Conservation (phyloP, 306 rosid species). For the Acacia confusa region DNA sequence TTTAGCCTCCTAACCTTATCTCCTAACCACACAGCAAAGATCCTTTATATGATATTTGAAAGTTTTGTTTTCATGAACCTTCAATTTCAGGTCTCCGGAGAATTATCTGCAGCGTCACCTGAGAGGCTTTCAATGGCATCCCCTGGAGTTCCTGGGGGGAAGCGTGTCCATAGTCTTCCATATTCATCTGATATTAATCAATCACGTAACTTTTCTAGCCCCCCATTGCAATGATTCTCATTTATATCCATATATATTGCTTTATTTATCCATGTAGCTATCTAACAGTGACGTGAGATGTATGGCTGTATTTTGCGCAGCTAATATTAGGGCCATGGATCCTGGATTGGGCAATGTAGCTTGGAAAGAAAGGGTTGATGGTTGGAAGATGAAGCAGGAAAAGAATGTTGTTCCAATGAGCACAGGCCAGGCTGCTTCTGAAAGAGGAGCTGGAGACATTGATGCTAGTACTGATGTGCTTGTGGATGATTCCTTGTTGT, state of each 20-base stretch:
- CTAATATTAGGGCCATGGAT: slow-evolving; percentile 69
- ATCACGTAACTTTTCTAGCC: slow-evolving; percentile 56
- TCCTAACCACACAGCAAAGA: not conserved
- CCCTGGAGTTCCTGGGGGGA: slow-evolving; percentile 67
- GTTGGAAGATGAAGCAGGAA: slow-evolving; percentile 98
- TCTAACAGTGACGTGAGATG: slow-evolving; percentile 32
- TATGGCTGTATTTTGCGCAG: slow-evolving; percentile 45
- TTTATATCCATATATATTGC: not conserved
- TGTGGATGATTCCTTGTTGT: slow-evolving; percentile 86
- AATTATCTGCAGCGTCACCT: slow-evolving; percentile 93
- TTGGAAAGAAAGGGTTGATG: slow-evolving; percentile 98
- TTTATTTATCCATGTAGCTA: slow-evolving; percentile 16
- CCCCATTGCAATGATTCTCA: not conserved
- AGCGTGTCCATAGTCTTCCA: slow-evolving; percentile 62
- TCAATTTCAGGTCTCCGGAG: slow-evolving; percentile 78
- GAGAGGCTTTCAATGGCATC: slow-evolving; percentile 89
- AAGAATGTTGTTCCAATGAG: slow-evolving; percentile 84
- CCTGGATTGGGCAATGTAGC: slow-evolving; percentile 87
- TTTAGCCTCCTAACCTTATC: slow-evolving; percentile 6
- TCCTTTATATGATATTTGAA: slow-evolving; percentile 6
- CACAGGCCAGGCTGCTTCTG: slow-evolving; percentile 78
- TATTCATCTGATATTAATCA: slow-evolving; percentile 73
- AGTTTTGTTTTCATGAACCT: not conserved
- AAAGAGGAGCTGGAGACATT: slow-evolving; percentile 86
- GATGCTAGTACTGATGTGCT: slow-evolving; percentile 86